phyloP scores from a whole-genome alignment of 2,329 filamentous ascomycete genomes.

The Pseudogymnoascus sp. region DNA sequence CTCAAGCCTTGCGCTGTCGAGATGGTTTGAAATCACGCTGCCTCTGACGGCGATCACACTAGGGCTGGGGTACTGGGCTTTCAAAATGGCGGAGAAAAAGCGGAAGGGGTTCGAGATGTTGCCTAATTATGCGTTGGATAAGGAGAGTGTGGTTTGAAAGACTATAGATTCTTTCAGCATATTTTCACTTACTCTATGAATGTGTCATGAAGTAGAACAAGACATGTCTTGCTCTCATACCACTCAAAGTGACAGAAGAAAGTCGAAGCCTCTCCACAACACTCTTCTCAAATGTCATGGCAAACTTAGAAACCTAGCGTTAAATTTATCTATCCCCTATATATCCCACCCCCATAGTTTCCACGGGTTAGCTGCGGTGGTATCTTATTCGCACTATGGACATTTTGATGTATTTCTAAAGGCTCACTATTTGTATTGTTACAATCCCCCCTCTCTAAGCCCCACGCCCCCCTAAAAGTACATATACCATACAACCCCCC shows the following conservation, averaged over 20 bases:
- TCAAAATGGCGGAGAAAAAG: conserved; percentile 10
- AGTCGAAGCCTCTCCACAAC: no score
- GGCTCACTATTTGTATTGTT: neutral
- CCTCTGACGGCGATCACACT: conserved; percentile 29
- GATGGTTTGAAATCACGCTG: conserved; percentile 32
- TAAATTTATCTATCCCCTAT: no score
- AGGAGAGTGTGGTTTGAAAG: neutral
- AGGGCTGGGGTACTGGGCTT: conserved; percentile 12
- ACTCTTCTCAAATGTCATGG: no score
- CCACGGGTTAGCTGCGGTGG: no score
- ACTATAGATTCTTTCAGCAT: neutral
- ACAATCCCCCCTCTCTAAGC: neutral
- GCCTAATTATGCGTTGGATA: neutral
- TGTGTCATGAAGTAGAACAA: no score
- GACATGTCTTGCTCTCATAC: no score
- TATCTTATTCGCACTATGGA: no score
- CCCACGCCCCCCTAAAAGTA: neutral
- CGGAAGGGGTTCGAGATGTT: neutral
- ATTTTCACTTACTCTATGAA: no score
- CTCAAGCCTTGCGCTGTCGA: conserved; percentile 24
- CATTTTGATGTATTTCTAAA: neutral
- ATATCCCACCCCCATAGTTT: no score
- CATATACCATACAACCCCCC: neutral
- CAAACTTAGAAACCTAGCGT: no score
- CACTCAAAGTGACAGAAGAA: no score